Evolutionary conservation across 768 basidiomycete species (phyloP), one percentile per base, ranked within the genome.

Genomic region (Kwoniella mangroviensis): DNA sequence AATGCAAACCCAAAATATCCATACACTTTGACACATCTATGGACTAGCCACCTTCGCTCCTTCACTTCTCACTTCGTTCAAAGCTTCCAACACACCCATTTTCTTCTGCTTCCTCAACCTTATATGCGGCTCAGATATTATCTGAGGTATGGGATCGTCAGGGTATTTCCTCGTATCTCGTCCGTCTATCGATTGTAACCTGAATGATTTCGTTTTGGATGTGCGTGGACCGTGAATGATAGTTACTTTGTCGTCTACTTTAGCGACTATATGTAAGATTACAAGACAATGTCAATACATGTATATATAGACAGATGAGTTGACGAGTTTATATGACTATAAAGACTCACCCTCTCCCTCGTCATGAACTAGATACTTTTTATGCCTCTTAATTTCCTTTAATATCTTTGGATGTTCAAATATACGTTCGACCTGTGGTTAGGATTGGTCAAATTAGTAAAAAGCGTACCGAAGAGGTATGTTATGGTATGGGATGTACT

Each of bases 361-460:
- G 55, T 81, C 80, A 53, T 81, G 80, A 0, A 80, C 80, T 54
- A 81, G 68, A 55, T 73, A 77, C 63, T 79, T 79, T 54, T 75
- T 77, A 52, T 74, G 74, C 57, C 68, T 67, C 40, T 70, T 72
- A 40, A 78, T 71, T 59, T 74, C 73, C 63, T 82, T 82, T 17
- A 79, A 55, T 55, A 76, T 69, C 21, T 75, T 80, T 1, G 81
- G 81, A 72, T 82, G 81, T 24, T 79, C 76, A 26, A 79, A 75
- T 58, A 74, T 73, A 45, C 78, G 56, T 21, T 65, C 68, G 24
- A 80, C 75, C 77, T 78, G 49, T 26, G 54, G 19, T 24, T 34
- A 7, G 4, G 4, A 4, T 4, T 34, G 3, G 34, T 34, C 34
- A 34, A 34, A 7, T 49, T 49, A 49, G 45, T 49, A 12, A 10